Base-by-base conservation (phyloP, 2,329 filamentous ascomycete species). In the Fusarium multiceps region DNA sequence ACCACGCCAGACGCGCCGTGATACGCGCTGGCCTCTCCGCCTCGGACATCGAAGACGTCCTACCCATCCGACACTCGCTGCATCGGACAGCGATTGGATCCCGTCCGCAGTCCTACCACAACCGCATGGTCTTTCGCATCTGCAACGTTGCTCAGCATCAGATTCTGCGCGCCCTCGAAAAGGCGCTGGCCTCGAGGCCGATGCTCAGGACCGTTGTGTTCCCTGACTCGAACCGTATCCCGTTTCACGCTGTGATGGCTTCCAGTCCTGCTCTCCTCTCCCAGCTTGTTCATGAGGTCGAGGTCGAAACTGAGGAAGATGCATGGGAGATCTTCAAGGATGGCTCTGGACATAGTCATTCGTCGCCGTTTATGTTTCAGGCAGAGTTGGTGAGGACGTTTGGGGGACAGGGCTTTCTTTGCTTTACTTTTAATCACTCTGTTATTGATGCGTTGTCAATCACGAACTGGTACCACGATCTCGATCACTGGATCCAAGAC, bases 401-500 rank as follows among this genome's bases (percentile, higher is more conserved):
- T 2, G 72, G 64, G 3, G 60, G 48, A 2, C 59, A 66, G 9
- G 50, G 56, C 7, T 74, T 75, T 49, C 63, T 81, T 14, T 59
- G 66, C 20, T 62, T 79, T 46, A 78, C 74, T 0, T 79, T 78
- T 51, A 81, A 76, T 56, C 80, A 81, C 63, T 79, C 78, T 43
- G 66, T 78, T 40, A 73, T 80, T 27, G 80, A 81, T 61, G 79
- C 77, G 16, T 45, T 80, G 46, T 78, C 75, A 1, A 66, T 81
- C 10, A 68, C 77, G 14, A 71, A 77, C 6, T 79, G 75, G 73
- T 74, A 79, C 34, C 73, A 75, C 41, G 77, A 81, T 46, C 71
- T 81, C 4, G 76, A 79, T 55, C 73, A 68, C 6, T 71, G 77
- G 34, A 74, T 81, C 8, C 54, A 66, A 32, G 60, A 76, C 40